Percentiles rank a stretch among this genome's conserved stretches.
Conservation (phyloP, 371 early-diverging fungal species). For the Mucor sp. region DNA sequence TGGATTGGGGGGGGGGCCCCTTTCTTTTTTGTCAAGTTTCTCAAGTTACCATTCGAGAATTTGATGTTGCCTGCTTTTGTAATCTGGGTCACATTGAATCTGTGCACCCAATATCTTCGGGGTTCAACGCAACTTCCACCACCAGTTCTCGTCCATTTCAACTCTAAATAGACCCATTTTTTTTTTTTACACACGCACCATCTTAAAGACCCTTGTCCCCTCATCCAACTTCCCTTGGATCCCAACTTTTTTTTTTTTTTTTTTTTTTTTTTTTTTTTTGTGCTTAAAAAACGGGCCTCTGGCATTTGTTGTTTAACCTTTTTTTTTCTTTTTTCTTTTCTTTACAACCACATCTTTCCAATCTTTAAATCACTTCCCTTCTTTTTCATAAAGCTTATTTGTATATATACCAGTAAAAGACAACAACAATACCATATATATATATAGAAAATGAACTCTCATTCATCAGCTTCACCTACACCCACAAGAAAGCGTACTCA, state of each 20-base stretch:
- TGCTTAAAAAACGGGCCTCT: not conserved
- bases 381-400: not conserved
- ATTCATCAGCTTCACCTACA: slow-evolving; percentile 8
- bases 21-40: not conserved
- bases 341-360: not conserved
- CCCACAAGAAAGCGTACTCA: slow-evolving; percentile 44
- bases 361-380: not conserved
- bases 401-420: not conserved
- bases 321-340: not conserved
- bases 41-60: not conserved
- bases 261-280: not conserved
- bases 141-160: not conserved
- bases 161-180: not conserved
- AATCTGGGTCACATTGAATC: not conserved
- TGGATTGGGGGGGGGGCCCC: not conserved
- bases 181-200: not conserved
- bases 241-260: not conserved
- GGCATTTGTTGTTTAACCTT: not conserved
- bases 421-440: not conserved
- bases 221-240: not conserved
- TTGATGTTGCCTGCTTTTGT: not conserved
- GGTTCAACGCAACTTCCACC: not conserved
- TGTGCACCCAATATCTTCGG: not conserved
- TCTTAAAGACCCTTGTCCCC: not conserved
- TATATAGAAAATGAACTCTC: slow-evolving; percentile 6